Percentiles rank a stretch among this genome's conserved stretches.
phyloP scores from a whole-genome alignment of 306 rosid genomes.

The Luffa aegyptiaca region DNA sequence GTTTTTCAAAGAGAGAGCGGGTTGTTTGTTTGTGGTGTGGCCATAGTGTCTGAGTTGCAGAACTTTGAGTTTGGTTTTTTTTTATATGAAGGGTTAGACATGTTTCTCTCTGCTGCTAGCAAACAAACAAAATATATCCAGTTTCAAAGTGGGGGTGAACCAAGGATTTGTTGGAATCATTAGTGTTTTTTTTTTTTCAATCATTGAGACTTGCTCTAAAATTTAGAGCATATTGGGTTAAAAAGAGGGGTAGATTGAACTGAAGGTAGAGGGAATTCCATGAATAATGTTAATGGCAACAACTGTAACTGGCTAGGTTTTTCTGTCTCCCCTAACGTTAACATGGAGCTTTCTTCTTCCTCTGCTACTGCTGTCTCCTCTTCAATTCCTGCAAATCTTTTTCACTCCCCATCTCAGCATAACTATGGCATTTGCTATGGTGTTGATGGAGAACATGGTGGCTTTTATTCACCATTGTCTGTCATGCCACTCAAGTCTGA shows the following conservation, averaged over 20 bases:
- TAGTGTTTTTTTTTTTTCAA: constrained; percentile 16
- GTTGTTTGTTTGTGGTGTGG: not conserved
- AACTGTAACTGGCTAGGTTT: constrained; percentile 48
- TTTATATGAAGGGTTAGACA: constrained; percentile 23
- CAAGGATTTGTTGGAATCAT: constrained; percentile 21
- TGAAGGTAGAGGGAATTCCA: constrained; percentile 42
- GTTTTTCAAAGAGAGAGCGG: not conserved
- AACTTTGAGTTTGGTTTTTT: constrained; percentile 21
- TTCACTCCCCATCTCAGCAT: constrained; percentile 29
- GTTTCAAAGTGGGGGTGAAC: constrained; percentile 20
- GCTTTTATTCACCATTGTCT: constrained; percentile 45
- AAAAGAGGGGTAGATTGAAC: constrained; percentile 2
- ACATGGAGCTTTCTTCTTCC: constrained; percentile 32
- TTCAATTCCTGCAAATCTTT: constrained; percentile 29
- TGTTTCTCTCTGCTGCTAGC: constrained; percentile 23
- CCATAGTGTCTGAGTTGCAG: constrained; percentile 28
- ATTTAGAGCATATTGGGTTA: constrained; percentile 8
- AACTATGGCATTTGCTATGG: constrained; percentile 56
- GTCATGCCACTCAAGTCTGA: constrained; percentile 78
- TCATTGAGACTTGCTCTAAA: constrained; percentile 43
- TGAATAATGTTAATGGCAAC: constrained; percentile 35
- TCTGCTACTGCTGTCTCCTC: constrained; percentile 14
- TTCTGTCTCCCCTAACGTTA: constrained; percentile 63
- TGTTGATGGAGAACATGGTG: constrained; percentile 40
- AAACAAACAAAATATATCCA: constrained; percentile 23